Percentiles rank a stretch among this genome's conserved stretches.
phyloP scores from a whole-genome alignment of 192 early-diverging fungal genomes.

The Linderina pennispora region DNA sequence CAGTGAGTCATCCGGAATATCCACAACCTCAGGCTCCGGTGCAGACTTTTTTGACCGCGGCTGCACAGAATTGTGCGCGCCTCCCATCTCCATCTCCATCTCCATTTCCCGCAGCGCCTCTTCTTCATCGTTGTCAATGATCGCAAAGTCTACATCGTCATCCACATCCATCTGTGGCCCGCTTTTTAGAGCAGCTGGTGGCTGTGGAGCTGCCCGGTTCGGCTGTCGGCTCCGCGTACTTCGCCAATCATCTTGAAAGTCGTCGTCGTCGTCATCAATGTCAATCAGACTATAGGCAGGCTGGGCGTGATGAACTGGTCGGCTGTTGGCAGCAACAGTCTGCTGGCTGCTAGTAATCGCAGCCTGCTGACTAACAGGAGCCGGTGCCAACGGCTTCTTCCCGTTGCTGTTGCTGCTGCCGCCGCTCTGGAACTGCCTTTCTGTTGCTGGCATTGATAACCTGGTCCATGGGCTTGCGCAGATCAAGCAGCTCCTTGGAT shows the following conservation, averaged over 20 bases:
- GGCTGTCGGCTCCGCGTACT: background rate
- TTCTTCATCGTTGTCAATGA: slow-evolving; percentile 18
- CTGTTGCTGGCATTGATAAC: too few species aligned
- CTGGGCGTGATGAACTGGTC: too few species aligned
- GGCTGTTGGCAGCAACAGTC: too few species aligned
- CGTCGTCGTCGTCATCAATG: slow-evolving; percentile 21
- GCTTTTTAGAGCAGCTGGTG: background rate
- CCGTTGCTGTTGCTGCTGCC: background rate
- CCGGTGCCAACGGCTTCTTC: background rate
- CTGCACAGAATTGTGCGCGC: background rate
- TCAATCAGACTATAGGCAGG: too few species aligned
- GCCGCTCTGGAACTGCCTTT: background rate
- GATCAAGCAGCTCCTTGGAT: slow-evolving; percentile 18
- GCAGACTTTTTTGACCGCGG: too few species aligned
- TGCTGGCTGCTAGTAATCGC: too few species aligned
- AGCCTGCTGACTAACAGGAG: too few species aligned
- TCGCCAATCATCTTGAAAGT: slow-evolving; percentile 15
- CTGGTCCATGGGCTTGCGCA: slow-evolving; percentile 20
- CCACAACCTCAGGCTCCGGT: background rate
- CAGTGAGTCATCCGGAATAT: slow-evolving; percentile 6
- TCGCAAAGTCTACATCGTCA: slow-evolving; percentile 2
- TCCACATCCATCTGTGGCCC: too few species aligned
- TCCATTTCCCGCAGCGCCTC: slow-evolving; percentile 21
- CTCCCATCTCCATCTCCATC: slow-evolving; percentile 13
- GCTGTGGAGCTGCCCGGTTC: background rate